Evolutionary conservation across 2,329 filamentous ascomycete genomes (phyloP).

Genomic region (Septoria linicola): DNA sequence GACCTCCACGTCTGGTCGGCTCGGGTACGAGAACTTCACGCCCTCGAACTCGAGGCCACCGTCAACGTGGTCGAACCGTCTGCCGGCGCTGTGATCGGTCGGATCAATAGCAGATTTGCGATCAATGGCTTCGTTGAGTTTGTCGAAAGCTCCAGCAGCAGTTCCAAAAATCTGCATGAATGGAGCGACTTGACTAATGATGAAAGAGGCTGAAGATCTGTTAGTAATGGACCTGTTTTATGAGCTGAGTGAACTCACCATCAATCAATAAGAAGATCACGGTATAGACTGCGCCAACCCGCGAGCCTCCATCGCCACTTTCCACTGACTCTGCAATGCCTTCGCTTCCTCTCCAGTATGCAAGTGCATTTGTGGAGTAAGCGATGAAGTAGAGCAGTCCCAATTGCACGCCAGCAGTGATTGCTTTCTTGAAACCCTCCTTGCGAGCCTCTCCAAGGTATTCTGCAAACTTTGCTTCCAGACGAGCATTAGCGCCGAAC

Average conservation of each 20-base stretch:
- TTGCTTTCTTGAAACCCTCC: conserved; percentile 59
- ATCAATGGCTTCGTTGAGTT: conserved; percentile 60
- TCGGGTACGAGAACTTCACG: conserved; percentile 45
- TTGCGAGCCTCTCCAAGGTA: conserved; percentile 52
- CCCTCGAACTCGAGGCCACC: conserved; percentile 39
- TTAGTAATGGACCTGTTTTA: neutral
- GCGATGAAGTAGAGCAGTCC: conserved; percentile 66
- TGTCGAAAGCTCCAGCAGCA: conserved; percentile 56
- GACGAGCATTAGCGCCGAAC: conserved; percentile 58
- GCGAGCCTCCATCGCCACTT: conserved; percentile 1
- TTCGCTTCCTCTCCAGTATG: conserved; percentile 66
- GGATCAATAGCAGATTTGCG: conserved; percentile 43
- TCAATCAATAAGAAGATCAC: conserved; percentile 58
- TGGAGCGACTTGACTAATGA: conserved; percentile 48
- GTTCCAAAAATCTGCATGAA: conserved; percentile 52
- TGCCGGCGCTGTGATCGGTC: conserved; percentile 31
- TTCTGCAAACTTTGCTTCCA: conserved; percentile 60
- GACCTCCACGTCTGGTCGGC: conserved; percentile 42
- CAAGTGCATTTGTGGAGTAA: conserved; percentile 65
- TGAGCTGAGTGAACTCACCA: conserved; percentile 24
- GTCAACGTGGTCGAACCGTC: neutral
- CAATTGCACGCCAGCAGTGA: conserved; percentile 57
- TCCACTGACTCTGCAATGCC: conserved; percentile 50
- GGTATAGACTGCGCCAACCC: conserved; percentile 53
- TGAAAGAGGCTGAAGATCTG: conserved; percentile 38